Evolutionary conservation across 169 alveolate species (phyloP).

Genomic region (Plasmodium cynomolgi): DNA sequence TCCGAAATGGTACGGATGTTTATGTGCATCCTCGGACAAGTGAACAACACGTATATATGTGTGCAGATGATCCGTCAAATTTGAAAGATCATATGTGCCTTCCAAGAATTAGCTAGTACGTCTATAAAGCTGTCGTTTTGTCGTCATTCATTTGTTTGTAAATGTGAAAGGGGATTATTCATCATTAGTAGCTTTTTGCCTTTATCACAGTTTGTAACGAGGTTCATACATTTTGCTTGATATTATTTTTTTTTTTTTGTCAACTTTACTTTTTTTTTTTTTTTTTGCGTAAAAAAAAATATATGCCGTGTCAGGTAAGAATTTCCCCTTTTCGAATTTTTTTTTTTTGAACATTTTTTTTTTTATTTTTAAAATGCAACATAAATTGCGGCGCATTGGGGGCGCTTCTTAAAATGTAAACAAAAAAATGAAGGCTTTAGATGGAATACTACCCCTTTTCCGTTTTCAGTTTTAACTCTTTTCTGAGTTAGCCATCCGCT

Average conservation of each 20-base stretch:
- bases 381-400: not conserved
- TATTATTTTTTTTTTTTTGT: conserved; percentile 14
- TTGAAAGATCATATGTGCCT: not conserved
- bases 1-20: not conserved
- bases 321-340: not conserved
- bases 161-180: not conserved
- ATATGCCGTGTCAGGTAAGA: not conserved
- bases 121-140: not conserved
- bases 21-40: not conserved
- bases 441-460: not conserved
- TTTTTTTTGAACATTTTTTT: not conserved
- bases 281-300: not conserved
- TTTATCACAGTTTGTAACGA: not conserved
- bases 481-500: not conserved
- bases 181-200: not conserved
- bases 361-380: not conserved
- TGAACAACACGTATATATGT: not conserved
- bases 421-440: not conserved
- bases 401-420: not conserved
- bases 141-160: not conserved
- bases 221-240: not conserved
- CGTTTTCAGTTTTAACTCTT: not conserved
- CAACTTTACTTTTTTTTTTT: not conserved
- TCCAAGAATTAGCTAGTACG: not conserved
- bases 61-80: not conserved